Base-by-base conservation (phyloP, 306 rosid genomes). In the Senna siamea region DNA sequence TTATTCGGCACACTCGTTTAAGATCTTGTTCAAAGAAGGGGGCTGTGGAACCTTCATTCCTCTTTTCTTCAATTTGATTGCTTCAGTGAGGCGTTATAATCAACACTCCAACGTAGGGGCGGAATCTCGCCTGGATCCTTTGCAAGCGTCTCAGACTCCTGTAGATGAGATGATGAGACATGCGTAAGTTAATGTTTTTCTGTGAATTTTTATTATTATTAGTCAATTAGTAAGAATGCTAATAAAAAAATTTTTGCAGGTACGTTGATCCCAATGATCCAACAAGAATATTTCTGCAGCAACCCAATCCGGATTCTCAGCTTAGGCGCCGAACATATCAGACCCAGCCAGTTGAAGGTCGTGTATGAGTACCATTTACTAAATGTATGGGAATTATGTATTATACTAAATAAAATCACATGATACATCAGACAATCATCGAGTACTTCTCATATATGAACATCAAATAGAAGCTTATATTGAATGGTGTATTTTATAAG, bases 121-220 rank as follows among this genome's bases (percentile, higher is more conserved):
- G 1, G 85, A 86, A 50, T 73, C 93, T 60, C 82, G 37, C 20
- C 76, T 76, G 63, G 99, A 95, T 87, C 99, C 98, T 41, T 75
- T 92, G 77, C 97, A 85, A 78, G 99, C 98, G 47, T 81, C 98
- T n/a, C 88, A 92, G 84, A 85, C 98, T 70, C 99, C 99, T 63
- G 97, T 95, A 34, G 98, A 95, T 83, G 99, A 92, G 76, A 92
- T 95, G 92, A 92, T 92, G 91, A 84, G 99, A 92, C 92, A 88
- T 20, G 99, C 99, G 99, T 95, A 87, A 74, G 97, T 83, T 61
- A 23, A 50, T 46, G 46, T 51, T 64, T 13, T 68, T 48, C 56
- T 48, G 11, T 63, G 15, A 38, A 56, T 46, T 68, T 47, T 56
- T 67, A 2, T 14, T 3, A 26, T 26, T 26, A 26, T 26, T 7